phyloP scores from a whole-genome alignment of 106 monocot species.

The Dendrobium chrysotoxum region DNA sequence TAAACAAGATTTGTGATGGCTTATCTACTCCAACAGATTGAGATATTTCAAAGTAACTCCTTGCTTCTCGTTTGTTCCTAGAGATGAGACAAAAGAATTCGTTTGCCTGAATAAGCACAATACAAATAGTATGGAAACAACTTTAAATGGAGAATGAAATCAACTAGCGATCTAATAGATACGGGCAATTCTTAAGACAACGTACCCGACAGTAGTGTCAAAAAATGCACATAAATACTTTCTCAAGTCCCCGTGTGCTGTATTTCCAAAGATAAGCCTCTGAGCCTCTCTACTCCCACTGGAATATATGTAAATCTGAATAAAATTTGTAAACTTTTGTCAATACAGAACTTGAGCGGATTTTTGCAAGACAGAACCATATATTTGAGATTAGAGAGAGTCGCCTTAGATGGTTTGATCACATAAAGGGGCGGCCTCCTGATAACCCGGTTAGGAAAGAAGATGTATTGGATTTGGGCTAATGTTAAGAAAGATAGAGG shows the following conservation, averaged over 20 bases:
- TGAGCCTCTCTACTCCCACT: slow-evolving; percentile 99
- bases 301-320: slow-evolving; percentile 93
- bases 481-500: no score
- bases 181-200: not conserved
- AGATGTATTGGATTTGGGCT: no score
- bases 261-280: slow-evolving; percentile 89
- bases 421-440: no score
- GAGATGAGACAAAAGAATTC: slow-evolving; percentile 2
- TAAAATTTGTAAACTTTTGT: not conserved
- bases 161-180: not conserved
- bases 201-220: slow-evolving; percentile 86
- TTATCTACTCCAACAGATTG: slow-evolving; percentile 85
- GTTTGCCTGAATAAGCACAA: not conserved
- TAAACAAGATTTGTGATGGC: slow-evolving; percentile 78
- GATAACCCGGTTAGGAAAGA: no score
- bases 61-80: slow-evolving; percentile 88
- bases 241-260: slow-evolving; percentile 75
- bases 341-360: not conserved
- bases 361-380: not conserved
- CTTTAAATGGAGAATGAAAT: not conserved
- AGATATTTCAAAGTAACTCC: slow-evolving; percentile 79
- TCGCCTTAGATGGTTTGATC: no score
- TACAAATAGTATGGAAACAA: slow-evolving; percentile 5
- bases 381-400: not conserved
- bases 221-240: slow-evolving; percentile 86